These are phyloP conservation scores for Colletotrichum echinochloae DNA, from an alignment of 2,329 filamentous ascomycete genomes.

Conservation along the genomic window DNA sequence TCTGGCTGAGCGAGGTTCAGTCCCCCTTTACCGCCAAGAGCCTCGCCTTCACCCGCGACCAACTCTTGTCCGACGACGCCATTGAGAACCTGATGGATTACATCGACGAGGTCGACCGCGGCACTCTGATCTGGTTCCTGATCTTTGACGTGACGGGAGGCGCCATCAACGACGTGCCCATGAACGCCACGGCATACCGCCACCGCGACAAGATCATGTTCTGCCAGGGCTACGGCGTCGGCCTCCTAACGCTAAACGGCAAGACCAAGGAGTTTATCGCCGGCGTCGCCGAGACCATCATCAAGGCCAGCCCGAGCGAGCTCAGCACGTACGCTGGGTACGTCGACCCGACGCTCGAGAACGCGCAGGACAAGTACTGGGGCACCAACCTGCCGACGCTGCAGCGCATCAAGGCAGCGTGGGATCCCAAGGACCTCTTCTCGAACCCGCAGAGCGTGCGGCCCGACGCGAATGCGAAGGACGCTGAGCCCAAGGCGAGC, in stretches of 20 bases:
- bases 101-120: constrained; percentile 61
- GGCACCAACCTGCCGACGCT: constrained; percentile 62
- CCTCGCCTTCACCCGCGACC: constrained; percentile 62
- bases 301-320: constrained; percentile 51
- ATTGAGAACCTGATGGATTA: constrained; percentile 66
- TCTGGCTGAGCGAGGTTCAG: constrained; percentile 61
- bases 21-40: constrained; percentile 69
- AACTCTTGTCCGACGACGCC: constrained; percentile 58
- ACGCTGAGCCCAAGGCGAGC: constrained; percentile 15
- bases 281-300: constrained; percentile 61
- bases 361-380: constrained; percentile 67
- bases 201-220: constrained; percentile 75
- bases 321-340: constrained; percentile 72
- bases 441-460: constrained; percentile 69
- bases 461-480: constrained; percentile 42
- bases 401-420: constrained; percentile 61
- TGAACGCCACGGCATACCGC: constrained; percentile 69
- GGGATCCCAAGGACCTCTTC: constrained; percentile 67
- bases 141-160: constrained; percentile 74
- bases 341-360: constrained; percentile 63
- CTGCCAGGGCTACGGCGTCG: constrained; percentile 71
- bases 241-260: constrained; percentile 58
- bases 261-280: constrained; percentile 63
- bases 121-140: constrained; percentile 68
- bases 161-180: constrained; percentile 66